Evolutionary conservation across 2,329 filamentous ascomycete species (phyloP).

Genomic region (Penicillium brasilianum): DNA sequence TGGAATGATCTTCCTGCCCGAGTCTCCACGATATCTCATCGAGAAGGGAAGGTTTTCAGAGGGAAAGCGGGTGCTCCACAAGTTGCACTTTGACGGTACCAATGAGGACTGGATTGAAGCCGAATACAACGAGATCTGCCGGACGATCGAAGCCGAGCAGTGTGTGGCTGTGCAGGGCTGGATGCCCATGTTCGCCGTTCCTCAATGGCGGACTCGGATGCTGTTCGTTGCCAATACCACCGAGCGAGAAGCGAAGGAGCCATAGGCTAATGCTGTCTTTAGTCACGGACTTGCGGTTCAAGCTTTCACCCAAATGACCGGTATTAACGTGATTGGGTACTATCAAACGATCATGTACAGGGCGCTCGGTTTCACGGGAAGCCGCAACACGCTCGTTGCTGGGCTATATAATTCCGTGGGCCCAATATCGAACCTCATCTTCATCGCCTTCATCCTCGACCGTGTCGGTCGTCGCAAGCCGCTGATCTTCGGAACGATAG

Average conservation of each 20-base stretch:
- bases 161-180: constrained; percentile 55
- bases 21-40: constrained; percentile 43
- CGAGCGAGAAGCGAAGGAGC: neutral
- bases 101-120: constrained; percentile 63
- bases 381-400: constrained; percentile 59
- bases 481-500: constrained; percentile 59
- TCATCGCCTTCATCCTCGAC: constrained; percentile 63
- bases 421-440: constrained; percentile 47
- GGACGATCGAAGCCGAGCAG: constrained; percentile 65
- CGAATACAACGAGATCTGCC: constrained; percentile 35
- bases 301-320: constrained; percentile 65
- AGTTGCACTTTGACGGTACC: constrained; percentile 59
- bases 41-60: constrained; percentile 56
- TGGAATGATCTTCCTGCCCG: constrained; percentile 42
- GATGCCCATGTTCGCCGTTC: constrained; percentile 46
- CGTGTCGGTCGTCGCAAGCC: constrained; percentile 59
- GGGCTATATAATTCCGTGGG: constrained; percentile 67
- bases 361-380: constrained; percentile 60
- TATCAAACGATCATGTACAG: constrained; percentile 50
- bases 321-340: constrained; percentile 50
- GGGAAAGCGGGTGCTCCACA: constrained; percentile 55
- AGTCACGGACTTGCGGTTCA: constrained; percentile 65
- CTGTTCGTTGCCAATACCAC: constrained; percentile 39
- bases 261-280: constrained; percentile 13
- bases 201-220: constrained; percentile 64